Evolutionary conservation across 768 basidiomycete species (phyloP).

Genomic region (Chalciporus sphaerocephalus): DNA sequence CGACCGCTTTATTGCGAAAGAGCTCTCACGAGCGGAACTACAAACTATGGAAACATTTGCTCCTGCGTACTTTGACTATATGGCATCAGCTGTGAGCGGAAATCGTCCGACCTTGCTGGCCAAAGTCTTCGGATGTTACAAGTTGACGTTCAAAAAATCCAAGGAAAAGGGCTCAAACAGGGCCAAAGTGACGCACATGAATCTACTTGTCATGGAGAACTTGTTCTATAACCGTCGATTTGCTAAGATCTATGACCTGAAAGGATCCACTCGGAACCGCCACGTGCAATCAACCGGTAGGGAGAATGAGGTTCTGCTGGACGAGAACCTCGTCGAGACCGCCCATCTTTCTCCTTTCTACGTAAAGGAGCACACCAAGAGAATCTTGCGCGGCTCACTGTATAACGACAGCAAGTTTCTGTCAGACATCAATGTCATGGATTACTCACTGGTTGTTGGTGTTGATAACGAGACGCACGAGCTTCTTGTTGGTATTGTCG

Average conservation of each 20-base stretch:
- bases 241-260: slow-evolving; percentile 87
- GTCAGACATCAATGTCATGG: slow-evolving; percentile 93
- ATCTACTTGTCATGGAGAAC: slow-evolving; percentile 97
- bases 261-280: slow-evolving; percentile 92
- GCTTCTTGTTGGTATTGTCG: slow-evolving; percentile 94
- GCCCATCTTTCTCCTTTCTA: slow-evolving; percentile 88
- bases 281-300: slow-evolving; percentile 87
- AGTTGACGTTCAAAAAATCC: slow-evolving; percentile 83
- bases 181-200: slow-evolving; percentile 86
- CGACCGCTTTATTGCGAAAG: slow-evolving; percentile 98
- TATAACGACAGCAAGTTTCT: slow-evolving; percentile 96
- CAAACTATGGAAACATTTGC: slow-evolving; percentile 97
- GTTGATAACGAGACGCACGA: slow-evolving; percentile 88
- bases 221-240: slow-evolving; percentile 82
- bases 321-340: slow-evolving; percentile 92
- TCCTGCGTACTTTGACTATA: slow-evolving; percentile 96
- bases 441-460: slow-evolving; percentile 94
- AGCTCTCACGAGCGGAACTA: slow-evolving; percentile 84
- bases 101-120: slow-evolving; percentile 90
- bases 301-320: slow-evolving; percentile 90
- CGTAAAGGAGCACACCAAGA: slow-evolving; percentile 93
- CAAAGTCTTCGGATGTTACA: slow-evolving; percentile 96
- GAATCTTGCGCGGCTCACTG: slow-evolving; percentile 83
- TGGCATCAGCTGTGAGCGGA: slow-evolving; percentile 87
- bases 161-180: slow-evolving; percentile 59